A percentile compares a stretch with the other conserved stretches of the same genome.
Conservation (phyloP, 139 green algal species). For the Chlamydomonas incerta region DNA sequence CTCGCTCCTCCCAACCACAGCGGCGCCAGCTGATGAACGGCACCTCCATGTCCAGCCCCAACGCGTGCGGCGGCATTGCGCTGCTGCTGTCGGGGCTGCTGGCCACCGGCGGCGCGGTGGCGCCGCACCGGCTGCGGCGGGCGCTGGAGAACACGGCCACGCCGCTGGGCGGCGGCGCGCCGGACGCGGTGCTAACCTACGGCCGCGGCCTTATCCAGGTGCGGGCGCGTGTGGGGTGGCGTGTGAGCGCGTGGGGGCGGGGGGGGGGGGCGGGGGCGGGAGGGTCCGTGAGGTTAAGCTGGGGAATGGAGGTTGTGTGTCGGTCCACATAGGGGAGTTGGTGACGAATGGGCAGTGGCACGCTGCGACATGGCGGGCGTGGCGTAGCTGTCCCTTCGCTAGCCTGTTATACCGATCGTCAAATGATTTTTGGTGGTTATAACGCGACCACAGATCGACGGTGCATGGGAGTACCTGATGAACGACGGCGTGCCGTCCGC, state of each 20-base stretch:
- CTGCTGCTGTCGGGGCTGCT: conserved; percentile 81
- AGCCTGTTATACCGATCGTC: too few species aligned
- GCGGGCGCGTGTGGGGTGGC: not conserved
- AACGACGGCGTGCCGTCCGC: not conserved
- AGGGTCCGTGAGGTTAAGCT: too few species aligned
- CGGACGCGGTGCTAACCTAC: conserved; percentile 80
- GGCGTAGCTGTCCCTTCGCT: too few species aligned
- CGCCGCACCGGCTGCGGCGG: conserved; percentile 54
- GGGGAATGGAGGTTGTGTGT: too few species aligned
- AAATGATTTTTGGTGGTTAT: too few species aligned
- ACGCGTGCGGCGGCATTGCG: conserved; percentile 82
- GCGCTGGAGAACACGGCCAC: conserved; percentile 83
- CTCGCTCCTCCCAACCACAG: conserved; percentile 47
- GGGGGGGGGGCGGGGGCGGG: too few species aligned
- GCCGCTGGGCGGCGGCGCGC: conserved; percentile 49
- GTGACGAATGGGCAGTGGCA: too few species aligned
- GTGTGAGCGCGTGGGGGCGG: too few species aligned
- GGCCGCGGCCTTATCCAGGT: conserved; percentile 90
- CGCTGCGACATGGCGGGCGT: too few species aligned
- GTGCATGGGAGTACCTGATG: conserved; percentile 83
- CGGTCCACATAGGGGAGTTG: too few species aligned
- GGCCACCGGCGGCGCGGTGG: not conserved
- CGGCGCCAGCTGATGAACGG: conserved; percentile 92
- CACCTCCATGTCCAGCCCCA: conserved; percentile 84
- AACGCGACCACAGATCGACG: conserved; percentile 74